These are phyloP conservation scores for Cubamyces sp. DNA, from an alignment of 768 basidiomycete genomes.

Conservation along the genomic window DNA sequence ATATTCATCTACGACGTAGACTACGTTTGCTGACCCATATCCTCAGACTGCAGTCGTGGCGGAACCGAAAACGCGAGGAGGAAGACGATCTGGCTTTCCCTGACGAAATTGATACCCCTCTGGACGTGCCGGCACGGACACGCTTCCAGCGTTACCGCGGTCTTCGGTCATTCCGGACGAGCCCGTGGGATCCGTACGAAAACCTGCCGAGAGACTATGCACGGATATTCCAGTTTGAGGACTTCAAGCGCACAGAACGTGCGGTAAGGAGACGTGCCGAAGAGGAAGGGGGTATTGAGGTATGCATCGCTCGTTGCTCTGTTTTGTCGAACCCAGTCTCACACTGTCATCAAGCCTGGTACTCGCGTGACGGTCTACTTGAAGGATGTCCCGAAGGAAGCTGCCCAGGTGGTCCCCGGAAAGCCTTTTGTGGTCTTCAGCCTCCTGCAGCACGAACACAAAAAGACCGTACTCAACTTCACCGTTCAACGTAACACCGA, in stretches of 20 bases:
- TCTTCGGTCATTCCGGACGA: constrained; percentile 89
- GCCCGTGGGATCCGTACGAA: constrained; percentile 97
- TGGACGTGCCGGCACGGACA: constrained; percentile 73
- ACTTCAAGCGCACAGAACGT: constrained; percentile 85
- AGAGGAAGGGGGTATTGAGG: constrained; percentile 68
- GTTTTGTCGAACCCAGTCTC: background rate
- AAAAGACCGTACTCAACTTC: constrained; percentile 90
- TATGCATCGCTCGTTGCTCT: constrained; percentile 34
- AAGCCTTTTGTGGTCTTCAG: constrained; percentile 74
- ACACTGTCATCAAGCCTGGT: constrained; percentile 60
- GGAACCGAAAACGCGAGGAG: constrained; percentile 71
- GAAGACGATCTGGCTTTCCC: constrained; percentile 88
- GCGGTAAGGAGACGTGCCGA: constrained; percentile 68
- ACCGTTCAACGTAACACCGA: constrained; percentile 95
- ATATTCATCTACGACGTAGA: constrained; percentile 7
- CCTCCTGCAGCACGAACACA: constrained; percentile 94
- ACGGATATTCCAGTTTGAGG: constrained; percentile 95
- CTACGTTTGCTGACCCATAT: constrained; percentile 10
- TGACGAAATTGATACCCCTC: constrained; percentile 95
- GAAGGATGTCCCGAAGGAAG: constrained; percentile 72
- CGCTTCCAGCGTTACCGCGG: constrained; percentile 95
- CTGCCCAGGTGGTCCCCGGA: constrained; percentile 37
- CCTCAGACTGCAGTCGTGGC: constrained; percentile 67
- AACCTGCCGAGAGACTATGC: constrained; percentile 94
- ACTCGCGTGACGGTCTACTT: constrained; percentile 78